These are phyloP conservation scores for Syzygium syzygioides DNA, from an alignment of 441 rosid species.

Conservation along the genomic window DNA sequence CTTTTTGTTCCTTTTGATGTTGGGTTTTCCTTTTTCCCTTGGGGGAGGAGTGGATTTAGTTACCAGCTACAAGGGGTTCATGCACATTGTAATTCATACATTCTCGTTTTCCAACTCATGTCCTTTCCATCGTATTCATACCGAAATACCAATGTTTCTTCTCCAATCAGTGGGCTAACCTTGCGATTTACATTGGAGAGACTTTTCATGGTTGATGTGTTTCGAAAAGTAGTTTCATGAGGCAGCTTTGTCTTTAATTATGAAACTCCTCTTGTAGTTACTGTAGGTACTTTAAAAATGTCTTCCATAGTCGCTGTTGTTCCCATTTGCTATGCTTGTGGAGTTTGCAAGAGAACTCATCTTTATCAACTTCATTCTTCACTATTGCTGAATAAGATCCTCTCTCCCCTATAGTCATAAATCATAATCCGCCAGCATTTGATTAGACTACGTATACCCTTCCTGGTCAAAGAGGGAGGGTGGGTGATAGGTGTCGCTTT, in stretches of 20 bases:
- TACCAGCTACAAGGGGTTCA: not conserved
- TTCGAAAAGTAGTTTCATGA: not conserved
- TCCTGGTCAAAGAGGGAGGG: not conserved
- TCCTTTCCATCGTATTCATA: not conserved
- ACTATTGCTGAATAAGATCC: not conserved
- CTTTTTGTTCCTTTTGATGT: not conserved
- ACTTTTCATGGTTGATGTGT: not conserved
- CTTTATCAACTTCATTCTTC: not conserved
- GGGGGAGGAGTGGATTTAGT: not conserved
- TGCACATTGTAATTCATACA: not conserved
- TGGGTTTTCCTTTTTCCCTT: not conserved
- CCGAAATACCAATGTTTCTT: not conserved
- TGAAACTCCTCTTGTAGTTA: not conserved
- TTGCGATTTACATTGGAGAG: not conserved
- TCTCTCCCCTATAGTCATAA: not conserved
- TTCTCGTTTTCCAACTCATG: not conserved
- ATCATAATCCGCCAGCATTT: not conserved
- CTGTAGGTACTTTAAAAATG: not conserved
- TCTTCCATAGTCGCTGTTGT: not conserved
- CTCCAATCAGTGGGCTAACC: not conserved
- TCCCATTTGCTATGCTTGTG: not conserved
- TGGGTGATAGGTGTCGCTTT: not conserved
- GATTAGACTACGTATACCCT: not conserved
- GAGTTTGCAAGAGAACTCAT: not conserved
- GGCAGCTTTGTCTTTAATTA: not conserved